Conservation (phyloP, 305 asterid genomes). For the Plantago rigida region DNA sequence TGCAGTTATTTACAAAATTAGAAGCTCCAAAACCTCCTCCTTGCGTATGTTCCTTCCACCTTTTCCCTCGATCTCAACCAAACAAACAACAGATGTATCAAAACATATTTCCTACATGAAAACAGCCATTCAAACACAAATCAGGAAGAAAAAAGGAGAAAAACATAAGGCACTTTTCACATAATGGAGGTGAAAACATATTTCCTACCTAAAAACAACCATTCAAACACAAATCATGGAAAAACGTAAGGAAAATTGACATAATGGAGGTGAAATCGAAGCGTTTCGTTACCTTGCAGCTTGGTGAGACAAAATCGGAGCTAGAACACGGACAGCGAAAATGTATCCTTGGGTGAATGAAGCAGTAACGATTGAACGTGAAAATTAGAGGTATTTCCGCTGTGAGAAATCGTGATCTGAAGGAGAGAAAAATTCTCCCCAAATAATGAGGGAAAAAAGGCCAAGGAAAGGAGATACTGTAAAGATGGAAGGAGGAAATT, state of each 20-base stretch:
- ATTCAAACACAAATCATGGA: conserved; percentile 13
- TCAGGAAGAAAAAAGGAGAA: too few relatives aligned
- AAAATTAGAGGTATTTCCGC: conserved; percentile 8
- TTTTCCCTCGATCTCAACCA: conserved; percentile 33
- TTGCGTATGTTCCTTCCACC: conserved; percentile 20
- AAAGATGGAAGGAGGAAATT: conserved; percentile 25
- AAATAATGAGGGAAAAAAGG: conserved; percentile 18
- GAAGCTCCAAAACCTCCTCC: conserved; percentile 42
- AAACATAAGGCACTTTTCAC: neutral
- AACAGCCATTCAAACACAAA: conserved; percentile 6
- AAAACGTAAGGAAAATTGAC: neutral
- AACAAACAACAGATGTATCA: conserved; percentile 25
- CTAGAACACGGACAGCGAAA: conserved; percentile 23
- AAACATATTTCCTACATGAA: conserved; percentile 28
- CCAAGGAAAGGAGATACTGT: conserved; percentile 15
- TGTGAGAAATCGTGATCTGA: conserved; percentile 13
- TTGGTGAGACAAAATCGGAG: conserved; percentile 1
- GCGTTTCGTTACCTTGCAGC: conserved; percentile 29
- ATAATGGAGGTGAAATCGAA: neutral
- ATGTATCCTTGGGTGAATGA: conserved; percentile 12
- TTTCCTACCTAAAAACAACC: conserved; percentile 21
- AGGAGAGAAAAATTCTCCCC: conserved; percentile 20
- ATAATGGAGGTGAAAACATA: neutral
- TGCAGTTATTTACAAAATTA: conserved; percentile 19
- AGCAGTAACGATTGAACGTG: neutral